phyloP scores from a whole-genome alignment of 208 protist genomes.

The Endotrypanum monterogeii region DNA sequence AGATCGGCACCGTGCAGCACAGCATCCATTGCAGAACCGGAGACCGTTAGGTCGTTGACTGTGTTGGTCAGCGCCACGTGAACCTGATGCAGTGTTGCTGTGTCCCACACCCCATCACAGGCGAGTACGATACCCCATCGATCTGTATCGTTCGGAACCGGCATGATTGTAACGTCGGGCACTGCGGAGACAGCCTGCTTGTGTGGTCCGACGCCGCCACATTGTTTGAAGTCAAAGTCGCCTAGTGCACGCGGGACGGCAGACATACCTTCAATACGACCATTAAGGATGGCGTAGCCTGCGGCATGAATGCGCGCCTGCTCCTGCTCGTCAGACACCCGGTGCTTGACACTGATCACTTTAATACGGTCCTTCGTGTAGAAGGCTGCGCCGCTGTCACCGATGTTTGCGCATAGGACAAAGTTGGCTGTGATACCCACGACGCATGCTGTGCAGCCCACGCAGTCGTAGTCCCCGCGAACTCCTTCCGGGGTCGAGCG shows the following conservation, averaged over 20 bases:
- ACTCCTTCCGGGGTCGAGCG: constrained; percentile 45
- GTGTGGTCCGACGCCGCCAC: constrained; percentile 40
- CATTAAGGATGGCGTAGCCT: constrained; percentile 51
- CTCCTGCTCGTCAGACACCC: constrained; percentile 50
- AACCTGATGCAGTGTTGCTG: constrained; percentile 69
- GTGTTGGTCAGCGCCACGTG: constrained; percentile 77
- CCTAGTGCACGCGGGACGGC: constrained; percentile 80
- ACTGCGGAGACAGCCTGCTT: constrained; percentile 75
- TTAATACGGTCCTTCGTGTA: constrained; percentile 50
- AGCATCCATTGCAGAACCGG: constrained; percentile 48
- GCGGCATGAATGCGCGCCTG: constrained; percentile 57
- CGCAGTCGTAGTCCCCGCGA: constrained; percentile 69
- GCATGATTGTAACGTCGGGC: constrained; percentile 70
- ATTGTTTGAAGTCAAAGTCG: constrained; percentile 92
- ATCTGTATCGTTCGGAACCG: constrained; percentile 43
- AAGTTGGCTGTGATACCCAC: constrained; percentile 75
- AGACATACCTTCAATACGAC: constrained; percentile 80
- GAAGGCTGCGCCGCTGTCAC: constrained; percentile 77
- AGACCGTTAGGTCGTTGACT: constrained; percentile 63
- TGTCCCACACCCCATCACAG: constrained; percentile 89
- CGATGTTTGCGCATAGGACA: constrained; percentile 81
- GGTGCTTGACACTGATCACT: constrained; percentile 66
- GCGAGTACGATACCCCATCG: constrained; percentile 78
- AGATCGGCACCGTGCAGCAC: constrained; percentile 54
- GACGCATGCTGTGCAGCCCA: constrained; percentile 82